Base-by-base conservation (phyloP, 2,329 filamentous ascomycete species). In the Fusarium buxicola region DNA sequence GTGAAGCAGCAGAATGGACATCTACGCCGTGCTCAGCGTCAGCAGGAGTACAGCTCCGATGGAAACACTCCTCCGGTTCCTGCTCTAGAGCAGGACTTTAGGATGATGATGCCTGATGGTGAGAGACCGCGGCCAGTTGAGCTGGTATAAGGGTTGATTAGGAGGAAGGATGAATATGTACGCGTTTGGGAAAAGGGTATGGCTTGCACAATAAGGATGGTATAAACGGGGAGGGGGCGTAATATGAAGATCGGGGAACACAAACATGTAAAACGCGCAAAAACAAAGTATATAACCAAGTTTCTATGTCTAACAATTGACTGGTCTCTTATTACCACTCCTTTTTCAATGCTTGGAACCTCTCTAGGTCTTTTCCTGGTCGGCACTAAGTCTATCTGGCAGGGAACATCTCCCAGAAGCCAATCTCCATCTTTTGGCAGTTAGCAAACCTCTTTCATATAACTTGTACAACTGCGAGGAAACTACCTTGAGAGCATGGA, bases 401-500 rank as follows among this genome's bases (percentile, higher is more conserved):
- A 13, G 82, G 81, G 58, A 79, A 84, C 81, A 84, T 84, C 60
- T 84, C 80, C 82, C 82, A 84, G 70, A 84, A 84, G 1, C 81
- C 81, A 69, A 83, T 82, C 58, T 84, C 82, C 80, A 84, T 82
- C 81, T 84, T 27, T 4, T 7, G 24, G 12, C 4, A 47, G 18
- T 60, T 28, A 64, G 46, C 21, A 43, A 41, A 27, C 9, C 8
- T 7, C 10, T 5, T 5, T 15, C 4, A 4, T 2, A 16, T 27
- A 11, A 15, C 4, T 3, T 2, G 2, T 7, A 21, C 21, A 36
- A 10, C 4, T 6, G 9, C 5, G 2, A 9, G 8, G 2, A 16
- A 35, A 84, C 77, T 75, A 92, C 91, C 81, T 89, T 91, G 13
- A 92, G 96, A n/a, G 90, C 92, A 68, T 93, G 90, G 41, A 93